phyloP scores from a whole-genome alignment of 2,329 filamentous ascomycete genomes.

The Penicillium capsulatum region DNA sequence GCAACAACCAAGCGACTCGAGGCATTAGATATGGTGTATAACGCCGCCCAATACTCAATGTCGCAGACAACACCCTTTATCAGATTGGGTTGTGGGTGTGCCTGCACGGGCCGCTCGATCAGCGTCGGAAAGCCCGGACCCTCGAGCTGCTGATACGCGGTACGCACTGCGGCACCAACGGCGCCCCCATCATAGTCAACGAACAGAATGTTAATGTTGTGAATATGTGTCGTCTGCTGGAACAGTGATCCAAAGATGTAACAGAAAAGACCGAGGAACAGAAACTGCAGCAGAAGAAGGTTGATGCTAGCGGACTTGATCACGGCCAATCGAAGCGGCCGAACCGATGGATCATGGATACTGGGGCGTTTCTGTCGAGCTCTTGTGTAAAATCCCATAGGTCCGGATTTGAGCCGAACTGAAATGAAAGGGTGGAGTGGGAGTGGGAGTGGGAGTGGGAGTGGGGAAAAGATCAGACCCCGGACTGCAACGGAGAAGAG shows the following conservation, averaged over 20 bases:
- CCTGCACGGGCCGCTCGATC: conserved; percentile 15
- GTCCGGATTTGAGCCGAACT: too few relatives aligned
- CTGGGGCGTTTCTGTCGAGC: conserved; percentile 16
- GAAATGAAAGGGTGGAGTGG: too few relatives aligned
- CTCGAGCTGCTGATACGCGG: conserved; percentile 30
- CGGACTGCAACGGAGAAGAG: too few relatives aligned
- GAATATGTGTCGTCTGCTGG: conserved; percentile 28
- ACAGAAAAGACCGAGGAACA: conserved; percentile 36
- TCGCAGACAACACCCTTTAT: conserved; percentile 31
- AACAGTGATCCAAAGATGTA: conserved; percentile 40
- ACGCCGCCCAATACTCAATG: conserved; percentile 35
- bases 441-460: too few relatives aligned
- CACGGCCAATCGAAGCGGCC: conserved; percentile 14
- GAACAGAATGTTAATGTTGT: conserved; percentile 35
- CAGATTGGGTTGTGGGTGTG: conserved; percentile 18
- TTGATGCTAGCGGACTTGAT: conserved; percentile 21
- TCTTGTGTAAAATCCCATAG: conserved; percentile 19
- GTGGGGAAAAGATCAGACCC: too few relatives aligned
- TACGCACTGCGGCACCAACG: conserved; percentile 31
- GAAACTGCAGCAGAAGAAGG: conserved; percentile 35
- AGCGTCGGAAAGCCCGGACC: conserved; percentile 31
- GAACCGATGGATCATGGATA: conserved; percentile 18
- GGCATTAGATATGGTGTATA: conserved; percentile 34
- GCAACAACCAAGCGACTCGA: conserved; percentile 37
- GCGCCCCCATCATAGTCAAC: conserved; percentile 40